Evolutionary conservation across 1,139 yeast species (phyloP), one percentile per base, ranked within the genome.

Genomic region (Casaregolazyma suthepensis): DNA sequence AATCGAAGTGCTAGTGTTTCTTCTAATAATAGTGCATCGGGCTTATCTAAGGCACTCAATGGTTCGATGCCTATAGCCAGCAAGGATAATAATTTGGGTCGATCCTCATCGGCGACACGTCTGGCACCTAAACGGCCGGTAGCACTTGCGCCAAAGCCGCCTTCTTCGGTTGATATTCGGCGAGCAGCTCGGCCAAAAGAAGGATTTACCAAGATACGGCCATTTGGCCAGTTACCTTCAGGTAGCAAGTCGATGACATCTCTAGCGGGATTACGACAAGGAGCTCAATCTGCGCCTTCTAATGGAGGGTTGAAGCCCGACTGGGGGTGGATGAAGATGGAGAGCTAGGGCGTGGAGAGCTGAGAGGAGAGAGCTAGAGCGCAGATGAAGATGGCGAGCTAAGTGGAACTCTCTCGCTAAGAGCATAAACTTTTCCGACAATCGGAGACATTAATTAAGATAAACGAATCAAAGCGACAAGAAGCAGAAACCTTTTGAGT

Each of bases 291-390:
- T 43, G 29, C 18, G 3, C 40, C 40, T 26, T 26, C 31, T 13
- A 15, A 9, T 35, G 17, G 17, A 13, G 17, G 17, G 5, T 13
- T 43, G 2, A 44, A 13, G 5, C 52, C 59, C 22, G 62, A 63
- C 45, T 65, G 68, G 68, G 65, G 63, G 54, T 65, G 68, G 68
- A 56, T 65, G 37, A 61, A 58, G 47, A 61, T 65, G 60, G 59
- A 58, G 31, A 26, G 10, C 17, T 35, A 26, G 31, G 10, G 10
- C 9, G 31, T 26, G 31, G 10, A 26, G 31, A 10, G 10, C 31
- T n/a, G n/a, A n/a, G n/a, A n/a, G n/a, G n/a, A n/a, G n/a, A n/a
- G n/a, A n/a, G n/a, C n/a, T n/a, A n/a, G n/a, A n/a, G n/a, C n/a
- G n/a, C n/a, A n/a, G 68, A 56, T 65, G 37, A 61, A 58, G 47